phyloP scores from a whole-genome alignment of 495 filamentous ascomycete species.

The Podospora pseudopauciseta region DNA sequence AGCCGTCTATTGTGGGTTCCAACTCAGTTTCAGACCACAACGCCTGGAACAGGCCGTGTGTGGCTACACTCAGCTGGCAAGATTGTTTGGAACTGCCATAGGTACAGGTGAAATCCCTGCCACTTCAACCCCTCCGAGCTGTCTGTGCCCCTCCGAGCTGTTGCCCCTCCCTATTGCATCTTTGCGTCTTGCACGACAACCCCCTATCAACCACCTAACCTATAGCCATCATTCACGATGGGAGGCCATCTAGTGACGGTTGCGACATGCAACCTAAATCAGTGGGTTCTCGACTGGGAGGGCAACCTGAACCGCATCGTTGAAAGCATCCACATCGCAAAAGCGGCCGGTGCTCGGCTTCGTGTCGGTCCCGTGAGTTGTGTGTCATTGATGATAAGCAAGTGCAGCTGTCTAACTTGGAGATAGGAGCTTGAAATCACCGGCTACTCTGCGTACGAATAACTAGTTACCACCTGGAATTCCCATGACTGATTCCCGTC shows the following conservation, averaged over 20 bases:
- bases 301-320: conserved; percentile 76
- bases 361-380: conserved; percentile 60
- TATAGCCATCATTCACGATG: background rate
- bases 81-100: too few species aligned
- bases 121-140: background rate
- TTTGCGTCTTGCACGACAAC: background rate
- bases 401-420: background rate
- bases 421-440: conserved; percentile 39
- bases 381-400: background rate
- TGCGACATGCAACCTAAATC: conserved; percentile 49
- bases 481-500: background rate
- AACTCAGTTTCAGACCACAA: too few species aligned
- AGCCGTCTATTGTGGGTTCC: too few species aligned
- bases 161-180: background rate
- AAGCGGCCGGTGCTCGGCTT: conserved; percentile 64
- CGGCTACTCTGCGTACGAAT: conserved; percentile 48
- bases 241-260: conserved; percentile 41
- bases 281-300: conserved; percentile 74
- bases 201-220: too few species aligned
- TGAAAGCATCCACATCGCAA: conserved; percentile 68
- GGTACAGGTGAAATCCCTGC: background rate
- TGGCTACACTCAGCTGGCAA: too few species aligned
- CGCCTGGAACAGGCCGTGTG: too few species aligned
- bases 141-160: background rate
- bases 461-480: background rate